Evolutionary conservation across 768 basidiomycete genomes (phyloP), one percentile per base, ranked within the genome.

Genomic region (Polyporus arcularius): DNA sequence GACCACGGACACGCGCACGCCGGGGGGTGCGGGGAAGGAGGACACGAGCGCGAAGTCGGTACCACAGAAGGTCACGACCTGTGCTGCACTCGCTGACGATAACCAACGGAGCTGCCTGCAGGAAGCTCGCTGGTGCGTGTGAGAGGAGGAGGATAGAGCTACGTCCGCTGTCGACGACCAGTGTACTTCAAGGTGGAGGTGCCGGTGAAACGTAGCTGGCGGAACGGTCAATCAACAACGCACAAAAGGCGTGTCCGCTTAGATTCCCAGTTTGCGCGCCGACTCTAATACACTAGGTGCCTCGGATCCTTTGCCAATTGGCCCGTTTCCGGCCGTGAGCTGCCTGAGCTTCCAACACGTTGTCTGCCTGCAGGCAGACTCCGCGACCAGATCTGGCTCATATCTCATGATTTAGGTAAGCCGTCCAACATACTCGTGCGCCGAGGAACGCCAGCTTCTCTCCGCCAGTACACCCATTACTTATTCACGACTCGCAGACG

Each of bases 301-400:
- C 53, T 65, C 57, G 57, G 57, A 57, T 56, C 61, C 65, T 62
- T 53, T 67, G 59, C 67, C 58, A 60, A 71, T 71, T 70, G 71
- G 71, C 63, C 60, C 55, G 59, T 61, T 64, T 67, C 66, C 64
- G 58, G 55, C 58, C 62, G 53, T 39, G 61, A 63, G 61, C 43
- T 63, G 59, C 65, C 55, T 52, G 65, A 61, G 60, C 66, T 63
- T 62, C 42, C 64, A 62, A 66, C 71, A 72, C 71, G 71, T 69
- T 69, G 61, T 58, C 64, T 68, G 71, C 71, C 71, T 72, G 71
- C 71, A 72, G 71, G 71, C 71, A 69, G 55, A 53, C 52, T 32
- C 53, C 64, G 41, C 60, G 21, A 42, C 58, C 64, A 68, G 62
- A 69, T 69, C 69, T 64, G 62, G 65, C 47, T 56, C 62, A 61